Base-by-base conservation (phyloP, 768 basidiomycete species). In the Terana coerulea region DNA sequence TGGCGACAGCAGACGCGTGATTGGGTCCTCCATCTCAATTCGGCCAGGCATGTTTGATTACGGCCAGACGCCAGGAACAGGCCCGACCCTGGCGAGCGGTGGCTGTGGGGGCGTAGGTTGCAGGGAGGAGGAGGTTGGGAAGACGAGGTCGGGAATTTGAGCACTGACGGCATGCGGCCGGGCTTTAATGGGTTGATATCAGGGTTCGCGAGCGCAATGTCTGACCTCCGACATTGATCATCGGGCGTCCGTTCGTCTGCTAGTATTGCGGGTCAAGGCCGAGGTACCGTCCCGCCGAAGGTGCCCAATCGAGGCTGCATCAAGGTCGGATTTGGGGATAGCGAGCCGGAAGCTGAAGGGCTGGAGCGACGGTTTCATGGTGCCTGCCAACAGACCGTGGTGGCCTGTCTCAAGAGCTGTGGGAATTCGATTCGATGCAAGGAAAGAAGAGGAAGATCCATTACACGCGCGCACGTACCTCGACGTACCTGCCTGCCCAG, bases 1-100 rank as follows among this genome's bases (percentile, higher is more conserved):
- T 0, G 87, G 84, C 0, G 73, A 65, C 15, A 78, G 74, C 56
- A 81, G 75, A 12, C 72, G 64, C 10, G 77, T 69, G 28, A 90
- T 70, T 0, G 87, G 87, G 68, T 89, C 87, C 24, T 74, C 69
- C 4, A 3, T 30, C 12, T 48, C 39, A 34, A n/a, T 26, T 37
- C 48, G 33, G 25, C 31, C 29, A 19, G 41, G 26, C 48, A 49
- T 49, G 30, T 19, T 24, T 24, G 39, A n/a, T n/a, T n/a, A n/a
- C n/a, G n/a, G n/a, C n/a, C n/a, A n/a, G n/a, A n/a, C n/a, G n/a
- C n/a, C n/a, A n/a, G n/a, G n/a, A n/a, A n/a, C n/a, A n/a, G n/a
- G n/a, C n/a, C n/a, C n/a, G n/a, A n/a, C n/a, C n/a, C n/a, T n/a
- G n/a, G n/a, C n/a, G n/a, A n/a, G n/a, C n/a, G n/a, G n/a, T n/a